A percentile compares a stretch with the other conserved stretches of the same genome.
These are phyloP conservation scores for Hypoxylon sp. DNA, from an alignment of 2,329 filamentous ascomycete genomes.

Conservation along the genomic window DNA sequence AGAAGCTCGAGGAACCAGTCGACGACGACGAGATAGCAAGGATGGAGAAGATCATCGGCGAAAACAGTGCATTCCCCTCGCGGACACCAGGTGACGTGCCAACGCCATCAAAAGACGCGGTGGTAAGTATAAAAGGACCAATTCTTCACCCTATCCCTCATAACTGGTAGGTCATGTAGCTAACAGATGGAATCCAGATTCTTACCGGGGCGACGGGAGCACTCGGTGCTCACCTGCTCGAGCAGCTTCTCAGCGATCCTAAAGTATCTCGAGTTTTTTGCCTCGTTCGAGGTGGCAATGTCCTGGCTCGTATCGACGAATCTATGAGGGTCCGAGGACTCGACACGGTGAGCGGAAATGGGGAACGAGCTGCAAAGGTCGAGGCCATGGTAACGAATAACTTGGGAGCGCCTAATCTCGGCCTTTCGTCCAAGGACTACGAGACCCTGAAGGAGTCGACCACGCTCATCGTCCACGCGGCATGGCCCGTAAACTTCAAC, in stretches of 20 bases:
- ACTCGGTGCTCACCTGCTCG: conserved; percentile 52
- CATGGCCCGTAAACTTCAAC: conserved; percentile 62
- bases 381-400: conserved; percentile 49
- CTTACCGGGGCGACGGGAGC: conserved; percentile 55
- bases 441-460: conserved; percentile 42
- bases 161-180: not conserved
- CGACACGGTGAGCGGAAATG: conserved; percentile 21
- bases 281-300: conserved; percentile 45
- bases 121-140: conserved; percentile 33
- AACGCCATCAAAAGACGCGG: conserved; percentile 26
- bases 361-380: conserved; percentile 42
- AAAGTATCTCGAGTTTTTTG: conserved; percentile 49
- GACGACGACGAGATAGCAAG: conserved; percentile 46
- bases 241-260: conserved; percentile 48
- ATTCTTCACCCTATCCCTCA: not conserved
- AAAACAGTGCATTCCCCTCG: conserved; percentile 53
- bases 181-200: conserved; percentile 28
- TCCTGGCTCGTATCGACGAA: conserved; percentile 28
- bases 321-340: conserved; percentile 35
- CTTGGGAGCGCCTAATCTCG: conserved; percentile 49
- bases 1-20: conserved; percentile 25
- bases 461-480: conserved; percentile 55
- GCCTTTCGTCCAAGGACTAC: conserved; percentile 46
- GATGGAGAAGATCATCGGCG: conserved; percentile 51
- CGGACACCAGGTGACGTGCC: conserved; percentile 20